These are phyloP conservation scores for Ceratocystis smalleyi DNA, from an alignment of 2,329 filamentous ascomycete genomes.

Conservation along the genomic window DNA sequence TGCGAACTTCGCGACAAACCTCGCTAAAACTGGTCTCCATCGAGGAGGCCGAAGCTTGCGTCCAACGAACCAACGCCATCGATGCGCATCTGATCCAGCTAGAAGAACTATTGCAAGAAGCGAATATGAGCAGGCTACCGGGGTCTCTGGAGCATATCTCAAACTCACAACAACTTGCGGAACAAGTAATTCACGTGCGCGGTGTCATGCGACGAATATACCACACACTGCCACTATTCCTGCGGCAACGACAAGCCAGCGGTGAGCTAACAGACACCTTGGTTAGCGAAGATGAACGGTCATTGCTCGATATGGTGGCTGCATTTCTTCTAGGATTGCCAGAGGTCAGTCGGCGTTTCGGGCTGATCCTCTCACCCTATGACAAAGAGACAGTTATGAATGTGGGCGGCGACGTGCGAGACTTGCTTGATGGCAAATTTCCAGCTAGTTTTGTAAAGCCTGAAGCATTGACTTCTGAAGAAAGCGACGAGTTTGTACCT, in stretches of 20 bases:
- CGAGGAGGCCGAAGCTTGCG: not conserved
- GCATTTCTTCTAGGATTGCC: conserved; percentile 8
- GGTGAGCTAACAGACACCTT: not conserved
- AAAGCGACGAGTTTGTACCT: conserved; percentile 8
- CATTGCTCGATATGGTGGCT: conserved; percentile 7
- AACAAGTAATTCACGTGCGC: not conserved
- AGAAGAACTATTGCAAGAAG: not conserved
- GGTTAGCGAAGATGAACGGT: not conserved
- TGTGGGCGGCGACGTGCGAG: conserved; percentile 10
- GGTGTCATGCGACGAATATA: conserved; percentile 5
- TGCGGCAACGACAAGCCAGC: not conserved
- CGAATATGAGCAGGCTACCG: not conserved
- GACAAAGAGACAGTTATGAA: conserved; percentile 3
- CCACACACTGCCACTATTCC: conserved; percentile 3
- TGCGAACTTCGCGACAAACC: not conserved
- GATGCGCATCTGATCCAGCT: conserved; percentile 5
- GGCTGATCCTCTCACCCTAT: not conserved
- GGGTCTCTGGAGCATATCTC: not conserved
- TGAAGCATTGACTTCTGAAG: not conserved
- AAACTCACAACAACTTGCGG: not conserved
- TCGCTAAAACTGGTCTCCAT: conserved; percentile 1
- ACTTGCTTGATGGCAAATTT: conserved; percentile 6
- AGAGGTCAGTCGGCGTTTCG: conserved; percentile 10
- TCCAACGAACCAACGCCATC: not conserved
- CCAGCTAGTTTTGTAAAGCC: conserved; percentile 13